Base-by-base conservation (phyloP, 2,329 filamentous ascomycete species). In the Sclerotinia nivalis region DNA sequence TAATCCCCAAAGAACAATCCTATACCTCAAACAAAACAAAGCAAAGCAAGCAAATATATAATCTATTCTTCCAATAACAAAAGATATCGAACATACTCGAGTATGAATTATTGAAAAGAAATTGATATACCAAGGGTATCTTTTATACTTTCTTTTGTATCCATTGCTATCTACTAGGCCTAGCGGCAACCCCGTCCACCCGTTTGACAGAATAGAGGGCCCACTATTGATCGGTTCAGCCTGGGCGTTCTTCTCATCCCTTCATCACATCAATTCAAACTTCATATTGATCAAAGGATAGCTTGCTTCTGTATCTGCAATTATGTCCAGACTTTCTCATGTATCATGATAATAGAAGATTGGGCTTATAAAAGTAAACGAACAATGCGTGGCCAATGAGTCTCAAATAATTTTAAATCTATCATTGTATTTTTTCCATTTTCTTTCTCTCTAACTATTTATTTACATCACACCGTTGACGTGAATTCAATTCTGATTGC, bases 401-500 rank as follows among this genome's bases (percentile, higher is more conserved):
- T 50, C 34, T 50, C 25, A 40, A 40, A 47, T 34, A 13, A 12
- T 34, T 13, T 69, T 28, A n/a, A 62, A 43, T 62, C 28, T 64
- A 65, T 56, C 40, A 31, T 15, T 40, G 49, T 45, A 58, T 37
- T 47, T 55, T 50, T 47, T 18, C 50, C 37, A 50, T 18, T 62
- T 25, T n/a, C 58, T 61, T 18, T 34, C 31, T 22, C 12, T 64
- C 47, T 52, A 22, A 55, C 43, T 56, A 65, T 56, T 15, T 56
- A 66, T 66, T 55, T 69, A 65, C 67, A 65, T 64, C 58, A 69
- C 56, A 22, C 56, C 59, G 28, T 65, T 62, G 49, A n/a, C 13
- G 22, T 69, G 28, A 55, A 37, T 54, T 28, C 34, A 69, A 37
- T 62, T 28, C 34, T 56, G 58, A 37, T 37, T 28, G 47, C 47